Conservation (phyloP, 768 basidiomycete genomes). For the Tubosaeta sp. region DNA sequence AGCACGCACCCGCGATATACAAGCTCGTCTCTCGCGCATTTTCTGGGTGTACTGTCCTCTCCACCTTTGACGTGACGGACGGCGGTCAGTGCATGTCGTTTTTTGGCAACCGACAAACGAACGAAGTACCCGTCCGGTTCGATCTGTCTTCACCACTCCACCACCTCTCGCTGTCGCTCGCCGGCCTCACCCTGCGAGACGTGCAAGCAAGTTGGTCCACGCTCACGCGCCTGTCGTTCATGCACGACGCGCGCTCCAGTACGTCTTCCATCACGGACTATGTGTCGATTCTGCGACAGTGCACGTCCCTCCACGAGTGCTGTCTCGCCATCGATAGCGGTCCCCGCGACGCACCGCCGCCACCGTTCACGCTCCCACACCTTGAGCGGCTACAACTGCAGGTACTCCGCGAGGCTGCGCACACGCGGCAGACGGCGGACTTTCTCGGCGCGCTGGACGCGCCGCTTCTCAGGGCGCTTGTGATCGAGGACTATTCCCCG, state of each 20-base stretch:
- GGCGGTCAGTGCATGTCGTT: constrained; percentile 11
- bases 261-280: constrained; percentile 20
- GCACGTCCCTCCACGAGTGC: constrained; percentile 21
- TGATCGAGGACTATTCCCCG: constrained; percentile 17
- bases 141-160: constrained; percentile 16
- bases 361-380: constrained; percentile 9
- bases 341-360: constrained; percentile 4
- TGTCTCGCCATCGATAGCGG: constrained; percentile 12
- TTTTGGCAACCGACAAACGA: constrained; percentile 1
- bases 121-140: constrained; percentile 8
- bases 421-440: constrained; percentile 18
- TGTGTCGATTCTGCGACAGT: constrained; percentile 15
- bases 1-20: constrained; percentile 17
- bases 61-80: constrained; percentile 18
- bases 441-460: constrained; percentile 12
- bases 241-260: constrained; percentile 21
- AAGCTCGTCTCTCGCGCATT: constrained; percentile 9
- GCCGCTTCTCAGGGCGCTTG: constrained; percentile 13
- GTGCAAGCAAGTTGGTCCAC: constrained; percentile 14
- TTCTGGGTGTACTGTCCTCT: constrained; percentile 11
- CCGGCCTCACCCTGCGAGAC: constrained; percentile 13
- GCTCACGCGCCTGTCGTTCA: constrained; percentile 21
- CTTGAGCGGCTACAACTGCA: constrained; percentile 18
- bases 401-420: constrained; percentile 12
- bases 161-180: constrained; percentile 17